Percentiles rank a stretch among this genome's conserved stretches.
Evolutionary conservation across 768 basidiomycete genomes (phyloP).

Genomic region (Lactarius trivialis): DNA sequence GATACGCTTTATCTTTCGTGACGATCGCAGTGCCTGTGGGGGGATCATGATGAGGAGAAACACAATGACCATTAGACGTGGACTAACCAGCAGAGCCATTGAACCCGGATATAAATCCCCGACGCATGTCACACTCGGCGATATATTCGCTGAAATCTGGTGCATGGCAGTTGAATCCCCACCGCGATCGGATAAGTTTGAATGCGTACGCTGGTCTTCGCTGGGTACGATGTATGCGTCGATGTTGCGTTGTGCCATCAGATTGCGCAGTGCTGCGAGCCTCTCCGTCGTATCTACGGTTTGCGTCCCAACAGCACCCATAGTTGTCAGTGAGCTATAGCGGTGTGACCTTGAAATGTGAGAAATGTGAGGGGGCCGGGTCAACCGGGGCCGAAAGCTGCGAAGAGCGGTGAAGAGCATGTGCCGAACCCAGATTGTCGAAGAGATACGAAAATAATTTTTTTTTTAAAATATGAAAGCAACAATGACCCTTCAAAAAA

Average conservation of each 20-base stretch:
- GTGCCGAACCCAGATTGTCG: not conserved
- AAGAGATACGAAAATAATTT: not conserved
- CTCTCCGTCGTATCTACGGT: slow-evolving; percentile 59
- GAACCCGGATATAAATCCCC: slow-evolving; percentile 90
- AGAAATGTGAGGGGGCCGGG: slow-evolving; percentile 6
- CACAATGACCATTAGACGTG: not conserved
- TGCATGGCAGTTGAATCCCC: not conserved
- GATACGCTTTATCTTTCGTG: slow-evolving; percentile 58
- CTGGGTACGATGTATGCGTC: slow-evolving; percentile 80
- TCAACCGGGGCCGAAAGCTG: slow-evolving; percentile 16
- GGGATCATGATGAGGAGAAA: not conserved
- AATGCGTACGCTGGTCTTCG: slow-evolving; percentile 81
- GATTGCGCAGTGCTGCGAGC: slow-evolving; percentile 54
- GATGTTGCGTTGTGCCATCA: slow-evolving; percentile 60
- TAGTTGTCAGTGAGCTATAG: slow-evolving; percentile 24
- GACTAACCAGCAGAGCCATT: slow-evolving; percentile 82
- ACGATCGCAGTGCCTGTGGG: slow-evolving; percentile 67
- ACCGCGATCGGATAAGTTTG: not conserved
- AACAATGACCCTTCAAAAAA: not conserved
- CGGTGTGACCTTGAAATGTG: slow-evolving; percentile 1
- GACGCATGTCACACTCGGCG: slow-evolving; percentile 74
- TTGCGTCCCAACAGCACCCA: slow-evolving; percentile 34
- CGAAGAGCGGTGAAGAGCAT: slow-evolving; percentile 12
- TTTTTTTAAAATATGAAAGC: not conserved
- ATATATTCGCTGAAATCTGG: slow-evolving; percentile 86